phyloP scores from a whole-genome alignment of 495 filamentous ascomycete genomes.

The Penicillium ochrochloron region DNA sequence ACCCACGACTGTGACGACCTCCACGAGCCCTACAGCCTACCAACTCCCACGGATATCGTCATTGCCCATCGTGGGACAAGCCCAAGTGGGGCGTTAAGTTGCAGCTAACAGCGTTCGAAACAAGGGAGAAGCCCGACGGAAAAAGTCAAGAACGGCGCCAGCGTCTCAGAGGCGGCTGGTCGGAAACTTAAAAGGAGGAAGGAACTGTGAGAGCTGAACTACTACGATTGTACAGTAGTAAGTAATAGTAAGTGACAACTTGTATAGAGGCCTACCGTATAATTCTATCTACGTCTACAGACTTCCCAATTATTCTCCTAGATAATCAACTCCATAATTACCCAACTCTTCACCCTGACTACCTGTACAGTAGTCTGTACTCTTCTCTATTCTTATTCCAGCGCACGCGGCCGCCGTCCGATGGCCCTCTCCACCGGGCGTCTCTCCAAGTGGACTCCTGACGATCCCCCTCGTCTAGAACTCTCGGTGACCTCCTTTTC shows the following conservation, averaged over 20 bases:
- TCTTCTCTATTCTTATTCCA: not conserved
- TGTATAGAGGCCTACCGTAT: not conserved
- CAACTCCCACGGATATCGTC: not conserved
- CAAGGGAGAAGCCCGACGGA: conserved; percentile 23
- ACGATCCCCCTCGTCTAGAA: conserved; percentile 27
- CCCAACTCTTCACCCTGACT: not conserved
- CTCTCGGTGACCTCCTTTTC: conserved; percentile 5
- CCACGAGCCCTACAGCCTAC: not conserved
- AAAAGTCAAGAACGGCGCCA: conserved; percentile 20
- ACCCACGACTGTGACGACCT: not conserved
- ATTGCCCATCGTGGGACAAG: not conserved
- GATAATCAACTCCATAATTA: not conserved
- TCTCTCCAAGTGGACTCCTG: conserved; percentile 20
- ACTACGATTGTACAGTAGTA: not conserved
- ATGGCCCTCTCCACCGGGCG: not conserved
- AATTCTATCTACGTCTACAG: not conserved
- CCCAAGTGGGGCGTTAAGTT: conserved; percentile 13
- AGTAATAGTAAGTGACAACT: not conserved
- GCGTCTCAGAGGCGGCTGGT: conserved; percentile 23
- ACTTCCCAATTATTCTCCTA: not conserved
- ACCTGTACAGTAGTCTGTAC: not conserved
- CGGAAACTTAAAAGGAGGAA: conserved; percentile 4
- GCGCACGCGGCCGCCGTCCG: not conserved
- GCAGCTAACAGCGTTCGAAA: conserved; percentile 23
- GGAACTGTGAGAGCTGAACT: not conserved